These are phyloP conservation scores for Crithidia bombi DNA, from an alignment of 208 protist species.

Conservation along the genomic window DNA sequence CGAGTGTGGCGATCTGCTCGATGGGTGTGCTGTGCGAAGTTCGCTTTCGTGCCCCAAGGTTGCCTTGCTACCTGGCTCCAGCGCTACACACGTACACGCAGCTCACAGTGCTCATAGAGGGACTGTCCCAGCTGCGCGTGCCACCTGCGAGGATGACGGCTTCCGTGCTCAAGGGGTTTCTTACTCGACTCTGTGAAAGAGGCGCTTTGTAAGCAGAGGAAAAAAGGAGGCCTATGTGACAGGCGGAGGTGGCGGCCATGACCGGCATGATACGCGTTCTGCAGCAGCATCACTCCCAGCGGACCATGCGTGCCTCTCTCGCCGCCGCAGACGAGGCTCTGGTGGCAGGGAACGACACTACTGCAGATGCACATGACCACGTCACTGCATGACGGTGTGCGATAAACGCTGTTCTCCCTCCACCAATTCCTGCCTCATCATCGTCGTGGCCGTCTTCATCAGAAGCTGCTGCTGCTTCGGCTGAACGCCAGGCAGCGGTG, in stretches of 20 bases:
- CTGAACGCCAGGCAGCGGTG: not conserved
- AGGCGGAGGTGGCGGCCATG: conserved; percentile 2
- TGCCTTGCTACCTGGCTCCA: conserved; percentile 28
- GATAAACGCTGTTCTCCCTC: no score
- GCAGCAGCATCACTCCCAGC: conserved; percentile 31
- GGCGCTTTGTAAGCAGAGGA: not conserved
- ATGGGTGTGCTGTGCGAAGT: conserved; percentile 29
- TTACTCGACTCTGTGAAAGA: no score
- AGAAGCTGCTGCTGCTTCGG: not conserved
- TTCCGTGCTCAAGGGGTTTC: conserved; percentile 43
- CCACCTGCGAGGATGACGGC: conserved; percentile 46
- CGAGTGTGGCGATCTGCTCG: conserved; percentile 29
- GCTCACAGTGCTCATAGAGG: conserved; percentile 34
- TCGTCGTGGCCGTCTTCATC: not conserved
- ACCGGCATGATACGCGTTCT: conserved; percentile 11
- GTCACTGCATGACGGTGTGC: no score
- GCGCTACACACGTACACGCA: conserved; percentile 30
- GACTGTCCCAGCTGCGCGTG: conserved; percentile 40
- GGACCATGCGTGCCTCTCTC: conserved; percentile 33
- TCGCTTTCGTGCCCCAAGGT: not conserved
- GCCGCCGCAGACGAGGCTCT: conserved; percentile 16
- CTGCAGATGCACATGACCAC: not conserved
- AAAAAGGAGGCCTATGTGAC: not conserved
- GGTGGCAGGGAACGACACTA: not conserved
- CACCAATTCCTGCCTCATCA: no score